phyloP scores from a whole-genome alignment of 768 basidiomycete genomes.

The Kwoniella dendrophila region DNA sequence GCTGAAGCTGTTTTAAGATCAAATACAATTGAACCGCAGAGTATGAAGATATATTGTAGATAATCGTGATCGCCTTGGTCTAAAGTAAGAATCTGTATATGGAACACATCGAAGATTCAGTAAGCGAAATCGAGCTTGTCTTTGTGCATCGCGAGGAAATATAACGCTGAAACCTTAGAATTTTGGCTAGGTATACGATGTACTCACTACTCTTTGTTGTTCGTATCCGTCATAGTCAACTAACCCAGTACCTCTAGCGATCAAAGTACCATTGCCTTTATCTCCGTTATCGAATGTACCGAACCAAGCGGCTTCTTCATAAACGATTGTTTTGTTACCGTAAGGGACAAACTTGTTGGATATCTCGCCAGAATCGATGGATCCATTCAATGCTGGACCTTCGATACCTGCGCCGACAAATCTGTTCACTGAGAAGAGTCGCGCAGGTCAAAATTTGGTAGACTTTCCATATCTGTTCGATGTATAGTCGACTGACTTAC shows the following conservation, averaged over 20 bases:
- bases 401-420: constrained; percentile 3
- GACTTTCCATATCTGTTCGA: background rate
- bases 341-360: constrained; percentile 9
- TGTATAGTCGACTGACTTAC: background rate
- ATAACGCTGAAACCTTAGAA: no score
- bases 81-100: constrained; percentile 1
- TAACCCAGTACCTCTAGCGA: background rate
- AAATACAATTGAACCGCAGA: constrained; percentile 9
- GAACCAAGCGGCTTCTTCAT: constrained; percentile 11
- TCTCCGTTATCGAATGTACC: constrained; percentile 8
- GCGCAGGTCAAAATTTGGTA: background rate
- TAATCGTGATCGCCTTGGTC: constrained; percentile 6
- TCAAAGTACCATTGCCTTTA: constrained; percentile 13
- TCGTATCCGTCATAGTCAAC: constrained; percentile 7
- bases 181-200: no score
- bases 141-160: no score
- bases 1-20: constrained; percentile 2
- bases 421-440: constrained; percentile 2
- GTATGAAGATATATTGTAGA: constrained; percentile 8
- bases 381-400: constrained; percentile 7
- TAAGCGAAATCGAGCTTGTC: no score
- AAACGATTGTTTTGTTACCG: background rate
- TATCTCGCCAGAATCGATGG: constrained; percentile 2
- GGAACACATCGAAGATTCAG: background rate
- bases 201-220: constrained; percentile 10